phyloP scores from a whole-genome alignment of 108 stramenopile species.

The Pseudonitzschia multiseries region DNA sequence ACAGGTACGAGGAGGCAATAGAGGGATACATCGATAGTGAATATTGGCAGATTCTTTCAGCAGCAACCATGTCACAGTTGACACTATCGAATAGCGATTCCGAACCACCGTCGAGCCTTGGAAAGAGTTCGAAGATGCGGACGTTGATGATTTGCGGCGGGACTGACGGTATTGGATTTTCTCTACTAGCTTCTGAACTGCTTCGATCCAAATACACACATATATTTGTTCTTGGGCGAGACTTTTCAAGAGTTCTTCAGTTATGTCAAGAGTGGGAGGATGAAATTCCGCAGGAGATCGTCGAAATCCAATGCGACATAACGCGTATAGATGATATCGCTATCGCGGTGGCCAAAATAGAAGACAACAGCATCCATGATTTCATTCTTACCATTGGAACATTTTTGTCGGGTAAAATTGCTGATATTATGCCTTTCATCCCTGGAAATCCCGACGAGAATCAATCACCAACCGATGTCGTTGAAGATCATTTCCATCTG shows the following conservation, averaged over 20 bases:
- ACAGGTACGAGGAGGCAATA: no score
- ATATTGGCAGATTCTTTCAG: no score
- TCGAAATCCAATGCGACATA: conserved; percentile 12
- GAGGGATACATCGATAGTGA: background rate
- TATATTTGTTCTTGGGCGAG: conserved; percentile 1
- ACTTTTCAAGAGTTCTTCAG: background rate
- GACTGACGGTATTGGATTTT: conserved; percentile 8
- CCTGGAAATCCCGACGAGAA: background rate
- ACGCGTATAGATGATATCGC: background rate
- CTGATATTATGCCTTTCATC: background rate
- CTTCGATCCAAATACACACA: conserved; percentile 6
- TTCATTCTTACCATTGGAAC: background rate
- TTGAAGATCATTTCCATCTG: conserved; percentile 10
- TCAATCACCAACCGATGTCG: background rate
- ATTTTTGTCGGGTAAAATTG: background rate
- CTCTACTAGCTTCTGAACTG: background rate
- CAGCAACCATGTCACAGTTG: background rate
- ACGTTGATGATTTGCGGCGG: conserved; percentile 6
- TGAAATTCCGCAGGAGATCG: background rate
- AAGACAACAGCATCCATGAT: conserved; percentile 5
- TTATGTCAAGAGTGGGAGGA: background rate
- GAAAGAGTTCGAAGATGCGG: background rate
- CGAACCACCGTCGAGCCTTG: no score
- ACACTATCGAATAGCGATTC: background rate
- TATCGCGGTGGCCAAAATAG: background rate